Percentiles rank a stretch among this genome's conserved stretches.
Evolutionary conservation across 2,329 filamentous ascomycete species (phyloP).

Genomic region (Fusarium sp.): DNA sequence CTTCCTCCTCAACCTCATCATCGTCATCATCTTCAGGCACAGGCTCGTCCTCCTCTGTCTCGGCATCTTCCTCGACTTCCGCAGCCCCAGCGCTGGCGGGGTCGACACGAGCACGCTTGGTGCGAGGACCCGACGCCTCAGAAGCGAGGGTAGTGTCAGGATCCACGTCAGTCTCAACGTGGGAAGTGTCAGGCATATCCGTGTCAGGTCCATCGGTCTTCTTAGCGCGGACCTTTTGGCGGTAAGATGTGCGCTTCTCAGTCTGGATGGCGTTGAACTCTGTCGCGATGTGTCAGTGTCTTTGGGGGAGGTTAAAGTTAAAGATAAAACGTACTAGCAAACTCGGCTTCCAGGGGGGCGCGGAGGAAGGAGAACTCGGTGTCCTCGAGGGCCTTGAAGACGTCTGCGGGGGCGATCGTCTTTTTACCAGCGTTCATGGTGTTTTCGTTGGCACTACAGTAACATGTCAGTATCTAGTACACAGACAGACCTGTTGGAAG

Average conservation of each 20-base stretch:
- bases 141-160: constrained; percentile 47
- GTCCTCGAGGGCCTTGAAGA: constrained; percentile 81
- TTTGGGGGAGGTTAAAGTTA: not conserved
- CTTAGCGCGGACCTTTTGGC: constrained; percentile 74
- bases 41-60: constrained; percentile 54
- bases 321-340: constrained; percentile 68
- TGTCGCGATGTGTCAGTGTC: constrained; percentile 41
- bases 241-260: constrained; percentile 79
- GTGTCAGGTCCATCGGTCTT: constrained; percentile 57
- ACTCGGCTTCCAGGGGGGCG: constrained; percentile 76
- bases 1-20: constrained; percentile 61
- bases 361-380: constrained; percentile 80
- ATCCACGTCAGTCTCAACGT: constrained; percentile 44
- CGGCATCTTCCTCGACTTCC: constrained; percentile 51
- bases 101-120: constrained; percentile 61
- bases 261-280: constrained; percentile 80
- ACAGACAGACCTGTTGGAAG: not conserved
- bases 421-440: constrained; percentile 76
- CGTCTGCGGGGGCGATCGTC: constrained; percentile 80
- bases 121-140: constrained; percentile 49
- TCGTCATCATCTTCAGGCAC: constrained; percentile 58
- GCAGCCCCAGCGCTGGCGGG: constrained; percentile 48
- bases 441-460: constrained; percentile 75
- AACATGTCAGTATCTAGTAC: not conserved
- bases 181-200: constrained; percentile 50